These are phyloP conservation scores for Penicillium sp. DNA, from an alignment of 2,329 filamentous ascomycete species.

Conservation along the genomic window DNA sequence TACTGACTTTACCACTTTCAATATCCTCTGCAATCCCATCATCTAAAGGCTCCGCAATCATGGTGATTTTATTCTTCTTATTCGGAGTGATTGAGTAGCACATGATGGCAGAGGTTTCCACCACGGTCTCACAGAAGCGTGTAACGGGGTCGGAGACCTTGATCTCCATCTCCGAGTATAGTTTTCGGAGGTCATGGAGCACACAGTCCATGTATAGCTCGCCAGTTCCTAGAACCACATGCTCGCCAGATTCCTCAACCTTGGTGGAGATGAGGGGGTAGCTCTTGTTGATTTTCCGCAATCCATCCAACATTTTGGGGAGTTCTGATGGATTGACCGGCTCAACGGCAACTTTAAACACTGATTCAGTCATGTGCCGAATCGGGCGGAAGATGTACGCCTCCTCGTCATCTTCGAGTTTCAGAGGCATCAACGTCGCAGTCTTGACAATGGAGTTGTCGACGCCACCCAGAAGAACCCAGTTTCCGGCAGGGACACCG, in stretches of 20 bases:
- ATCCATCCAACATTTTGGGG: conserved; percentile 96
- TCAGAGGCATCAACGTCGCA: conserved; percentile 80
- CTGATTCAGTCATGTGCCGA: conserved; percentile 92
- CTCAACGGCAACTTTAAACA: conserved; percentile 96
- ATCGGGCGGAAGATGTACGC: conserved; percentile 94
- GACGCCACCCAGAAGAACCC: conserved; percentile 86
- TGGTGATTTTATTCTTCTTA: conserved; percentile 99
- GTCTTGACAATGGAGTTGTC: conserved; percentile 99
- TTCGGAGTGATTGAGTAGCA: conserved; percentile 98
- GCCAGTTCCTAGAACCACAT: conserved; percentile 90
- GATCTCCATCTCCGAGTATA: conserved; percentile 99
- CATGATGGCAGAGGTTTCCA: conserved; percentile 95
- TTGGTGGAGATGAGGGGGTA: conserved; percentile 95
- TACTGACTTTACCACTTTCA: conserved; percentile 83
- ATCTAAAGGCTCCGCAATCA: conserved; percentile 95
- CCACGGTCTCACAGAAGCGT: conserved; percentile 94
- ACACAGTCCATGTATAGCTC: conserved; percentile 99
- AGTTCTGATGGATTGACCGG: conserved; percentile 97
- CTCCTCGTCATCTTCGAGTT: conserved; percentile 81
- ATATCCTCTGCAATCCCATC: conserved; percentile 95
- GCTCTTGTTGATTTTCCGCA: conserved; percentile 96
- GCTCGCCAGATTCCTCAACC: conserved; percentile 96
- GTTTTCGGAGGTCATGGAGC: conserved; percentile 81
- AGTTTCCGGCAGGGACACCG: conserved; percentile 89
- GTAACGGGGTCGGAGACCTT: conserved; percentile 98